A percentile compares a stretch with the other conserved stretches of the same genome.
Evolutionary conservation across 257 asterid species (phyloP).

Genomic region (Penstemon eatonii): DNA sequence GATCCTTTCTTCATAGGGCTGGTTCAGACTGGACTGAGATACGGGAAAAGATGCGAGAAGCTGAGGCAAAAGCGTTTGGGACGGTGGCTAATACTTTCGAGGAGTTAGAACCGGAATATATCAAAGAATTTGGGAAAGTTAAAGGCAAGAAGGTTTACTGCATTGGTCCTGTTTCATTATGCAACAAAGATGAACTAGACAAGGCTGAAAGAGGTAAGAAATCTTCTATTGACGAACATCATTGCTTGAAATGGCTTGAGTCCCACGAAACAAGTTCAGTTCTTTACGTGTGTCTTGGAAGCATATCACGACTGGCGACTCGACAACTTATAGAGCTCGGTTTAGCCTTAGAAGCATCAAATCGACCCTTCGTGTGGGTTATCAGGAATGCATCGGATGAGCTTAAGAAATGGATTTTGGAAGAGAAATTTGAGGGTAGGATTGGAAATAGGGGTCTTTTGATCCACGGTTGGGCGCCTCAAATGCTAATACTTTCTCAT

Average conservation of each 20-base stretch:
- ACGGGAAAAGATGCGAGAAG: slow-evolving; percentile 21
- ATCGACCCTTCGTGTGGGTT: slow-evolving; percentile 37
- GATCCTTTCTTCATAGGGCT: slow-evolving; percentile 17
- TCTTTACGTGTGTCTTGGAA: slow-evolving; percentile 53
- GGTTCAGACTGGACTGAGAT: slow-evolving; percentile 7
- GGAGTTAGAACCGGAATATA: slow-evolving; percentile 46
- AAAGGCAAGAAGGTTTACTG: slow-evolving; percentile 39
- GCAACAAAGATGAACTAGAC: slow-evolving; percentile 33
- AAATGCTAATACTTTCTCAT: slow-evolving; percentile 43
- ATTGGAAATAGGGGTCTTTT: slow-evolving; percentile 34
- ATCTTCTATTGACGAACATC: slow-evolving; percentile 27
- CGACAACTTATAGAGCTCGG: slow-evolving; percentile 49
- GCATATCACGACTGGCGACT: slow-evolving; percentile 36
- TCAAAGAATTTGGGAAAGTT: slow-evolving; percentile 29
- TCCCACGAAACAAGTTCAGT: slow-evolving; percentile 32
- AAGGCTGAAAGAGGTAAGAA: slow-evolving; percentile 40
- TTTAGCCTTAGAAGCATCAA: slow-evolving; percentile 42
- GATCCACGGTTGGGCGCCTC: slow-evolving; percentile 49
- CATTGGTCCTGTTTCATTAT: slow-evolving; percentile 51
- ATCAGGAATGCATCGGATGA: slow-evolving; percentile 24
- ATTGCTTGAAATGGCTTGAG: slow-evolving; percentile 49
- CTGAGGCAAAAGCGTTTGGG: slow-evolving; percentile 43
- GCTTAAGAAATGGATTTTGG: slow-evolving; percentile 18
- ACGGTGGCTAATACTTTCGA: slow-evolving; percentile 48
- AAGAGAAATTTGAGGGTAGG: slow-evolving; percentile 32